Evolutionary conservation across 2,329 filamentous ascomycete genomes (phyloP), one percentile per base, ranked within the genome.

Genomic region (Elsinoe necatrix): DNA sequence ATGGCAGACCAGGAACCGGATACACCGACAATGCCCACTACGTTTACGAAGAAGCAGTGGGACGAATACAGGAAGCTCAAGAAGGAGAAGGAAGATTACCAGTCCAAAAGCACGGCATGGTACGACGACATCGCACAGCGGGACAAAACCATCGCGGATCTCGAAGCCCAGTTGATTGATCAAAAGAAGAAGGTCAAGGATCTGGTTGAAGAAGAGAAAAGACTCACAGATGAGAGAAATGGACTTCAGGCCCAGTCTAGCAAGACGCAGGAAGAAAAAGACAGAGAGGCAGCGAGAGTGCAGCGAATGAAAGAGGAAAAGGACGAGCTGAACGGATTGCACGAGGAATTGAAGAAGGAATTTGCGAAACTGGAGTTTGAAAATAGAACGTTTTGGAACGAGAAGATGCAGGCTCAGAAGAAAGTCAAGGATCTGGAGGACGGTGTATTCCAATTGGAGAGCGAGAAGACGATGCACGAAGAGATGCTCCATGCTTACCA

Each of bases 51-150:
- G 48, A 52, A 39, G 31, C 25, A 52, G 16, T 35, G 34, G 29
- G 31, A 52, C 5, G 48, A 52, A 1, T 39, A 37, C 18, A 29
- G 23, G 31, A 35, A 39, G 20, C 48, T 52, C 25, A 52, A 25
- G 18, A 21, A 21, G 18, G 31, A 39, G 48, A 52, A 52, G 16
- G 62, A 85, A 75, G 77, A 79, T 58, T 84, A 90, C 62, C 83
- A 57, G 41, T 63, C 84, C 68, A 88, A 85, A 66, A 80, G 93
- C 39, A 78, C 87, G 41, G 87, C 93, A 18, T 88, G 90, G 60
- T 85, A 93, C 69, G 75, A 77, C 1, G 88, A 95, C 69, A 79
- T 95, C 7, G 78, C 80, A 37, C 82, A 87, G 23, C 71, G 96
- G 61, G 83, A 87, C 61, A 82, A 83, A 58, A 91, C 86, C 69